Evolutionary conservation across 2,329 filamentous ascomycete species (phyloP).

Genomic region (Diplodia seriata): DNA sequence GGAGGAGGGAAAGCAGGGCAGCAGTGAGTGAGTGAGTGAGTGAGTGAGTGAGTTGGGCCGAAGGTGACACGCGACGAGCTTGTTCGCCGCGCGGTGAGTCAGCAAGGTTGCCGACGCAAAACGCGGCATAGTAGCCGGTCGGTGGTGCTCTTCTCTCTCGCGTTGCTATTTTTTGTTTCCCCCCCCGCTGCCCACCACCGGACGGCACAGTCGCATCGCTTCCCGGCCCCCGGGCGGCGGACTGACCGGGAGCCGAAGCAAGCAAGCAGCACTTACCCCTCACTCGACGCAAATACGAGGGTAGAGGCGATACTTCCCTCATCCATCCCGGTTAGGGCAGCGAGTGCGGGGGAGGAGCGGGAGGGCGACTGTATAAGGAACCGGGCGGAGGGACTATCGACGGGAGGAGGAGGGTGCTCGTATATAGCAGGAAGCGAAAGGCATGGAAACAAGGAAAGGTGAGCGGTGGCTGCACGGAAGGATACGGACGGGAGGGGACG

Average conservation of each 20-base stretch:
- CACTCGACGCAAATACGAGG: conserved; percentile 11
- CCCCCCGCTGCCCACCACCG: background rate
- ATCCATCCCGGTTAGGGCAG: too few species aligned
- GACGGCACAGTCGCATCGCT: conserved; percentile 2
- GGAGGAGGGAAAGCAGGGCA: background rate
- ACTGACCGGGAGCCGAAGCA: background rate
- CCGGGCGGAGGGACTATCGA: background rate
- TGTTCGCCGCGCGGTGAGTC: background rate
- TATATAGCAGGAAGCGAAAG: background rate
- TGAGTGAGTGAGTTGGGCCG: background rate
- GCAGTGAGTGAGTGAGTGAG: background rate
- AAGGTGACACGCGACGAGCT: background rate
- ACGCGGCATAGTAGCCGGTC: background rate
- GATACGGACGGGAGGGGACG: background rate
- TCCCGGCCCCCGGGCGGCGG: background rate
- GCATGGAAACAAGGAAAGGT: background rate
- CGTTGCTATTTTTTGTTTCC: background rate
- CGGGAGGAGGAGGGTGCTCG: conserved; percentile 5
- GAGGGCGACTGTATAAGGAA: background rate
- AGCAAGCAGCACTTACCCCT: conserved; percentile 8
- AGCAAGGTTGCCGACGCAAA: background rate
- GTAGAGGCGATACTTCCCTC: background rate
- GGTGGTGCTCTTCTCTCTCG: background rate
- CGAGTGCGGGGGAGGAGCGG: background rate
- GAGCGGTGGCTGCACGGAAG: background rate